phyloP scores from a whole-genome alignment of 106 monocot genomes.

The Dendrobium chrysotoxum region DNA sequence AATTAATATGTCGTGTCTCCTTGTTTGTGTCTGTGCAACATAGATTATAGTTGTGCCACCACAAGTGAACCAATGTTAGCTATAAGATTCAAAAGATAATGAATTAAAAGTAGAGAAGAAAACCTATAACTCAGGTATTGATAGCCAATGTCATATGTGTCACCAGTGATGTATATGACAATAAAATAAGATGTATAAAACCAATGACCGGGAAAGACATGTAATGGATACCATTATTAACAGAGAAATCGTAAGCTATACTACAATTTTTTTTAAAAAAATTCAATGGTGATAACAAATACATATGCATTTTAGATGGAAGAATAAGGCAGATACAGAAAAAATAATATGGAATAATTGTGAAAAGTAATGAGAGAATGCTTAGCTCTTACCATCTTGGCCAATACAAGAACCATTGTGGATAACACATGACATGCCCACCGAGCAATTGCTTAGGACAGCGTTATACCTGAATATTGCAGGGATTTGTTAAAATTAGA shows the following conservation, averaged over 20 bases:
- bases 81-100: not conserved
- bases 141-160: not conserved
- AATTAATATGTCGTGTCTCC: too few relatives aligned
- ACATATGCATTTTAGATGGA: not conserved
- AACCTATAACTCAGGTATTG: not conserved
- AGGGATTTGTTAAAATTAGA: not conserved
- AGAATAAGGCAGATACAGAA: not conserved
- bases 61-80: not conserved
- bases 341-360: not conserved
- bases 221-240: too few relatives aligned
- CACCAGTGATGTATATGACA: not conserved
- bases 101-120: not conserved
- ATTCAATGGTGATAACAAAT: not conserved
- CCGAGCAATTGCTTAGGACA: slow-evolving; percentile 65
- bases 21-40: too few relatives aligned
- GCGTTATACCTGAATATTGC: slow-evolving; percentile 60
- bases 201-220: not conserved
- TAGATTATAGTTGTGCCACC: not conserved
- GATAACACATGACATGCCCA: slow-evolving; percentile 69
- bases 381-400: slow-evolving; percentile 75
- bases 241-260: not conserved
- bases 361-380: not conserved
- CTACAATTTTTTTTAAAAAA: not conserved
- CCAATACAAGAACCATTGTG: slow-evolving; percentile 82
- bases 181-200: not conserved